These are phyloP conservation scores for Tetrapisispora fleetii DNA, from an alignment of 805 yeast genomes.

Conservation along the genomic window DNA sequence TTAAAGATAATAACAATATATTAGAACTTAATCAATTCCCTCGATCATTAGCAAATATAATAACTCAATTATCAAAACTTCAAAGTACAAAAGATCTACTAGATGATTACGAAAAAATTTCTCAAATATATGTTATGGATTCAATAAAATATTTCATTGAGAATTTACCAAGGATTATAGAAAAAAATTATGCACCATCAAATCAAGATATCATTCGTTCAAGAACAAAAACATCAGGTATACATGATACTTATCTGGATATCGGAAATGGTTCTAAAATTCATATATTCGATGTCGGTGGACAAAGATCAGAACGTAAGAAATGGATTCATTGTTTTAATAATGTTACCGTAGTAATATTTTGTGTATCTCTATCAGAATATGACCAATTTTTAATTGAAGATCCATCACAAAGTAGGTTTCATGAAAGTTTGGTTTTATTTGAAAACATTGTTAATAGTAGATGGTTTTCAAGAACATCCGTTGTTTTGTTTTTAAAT, in stretches of 20 bases:
- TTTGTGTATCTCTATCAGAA: constrained; percentile 85
- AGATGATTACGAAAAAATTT: constrained; percentile 40
- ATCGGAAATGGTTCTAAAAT: constrained; percentile 53
- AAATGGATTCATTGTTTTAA: constrained; percentile 98
- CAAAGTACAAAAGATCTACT: constrained; percentile 50
- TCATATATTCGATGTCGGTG: constrained; percentile 81
- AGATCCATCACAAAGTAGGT: constrained; percentile 62
- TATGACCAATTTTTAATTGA: constrained; percentile 82
- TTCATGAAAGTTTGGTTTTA: constrained; percentile 71
- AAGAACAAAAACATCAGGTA: constrained; percentile 87
- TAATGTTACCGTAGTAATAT: constrained; percentile 79
- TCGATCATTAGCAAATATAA: constrained; percentile 22
- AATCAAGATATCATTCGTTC: constrained; percentile 75
- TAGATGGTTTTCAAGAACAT: constrained; percentile 83
- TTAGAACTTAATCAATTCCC: constrained; percentile 30
- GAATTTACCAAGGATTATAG: constrained; percentile 45
- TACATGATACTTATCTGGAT: constrained; percentile 70
- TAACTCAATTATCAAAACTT: constrained; percentile 40
- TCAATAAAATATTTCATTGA: constrained; percentile 73
- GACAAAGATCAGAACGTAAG: constrained; percentile 89
- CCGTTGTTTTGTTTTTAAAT: constrained; percentile 77
- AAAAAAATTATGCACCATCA: constrained; percentile 52
- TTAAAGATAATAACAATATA: not conserved
- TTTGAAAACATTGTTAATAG: constrained; percentile 89
- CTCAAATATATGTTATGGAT: constrained; percentile 74